Evolutionary conservation across 441 rosid species (phyloP).

Genomic region (Rhodomyrtus psidioides): DNA sequence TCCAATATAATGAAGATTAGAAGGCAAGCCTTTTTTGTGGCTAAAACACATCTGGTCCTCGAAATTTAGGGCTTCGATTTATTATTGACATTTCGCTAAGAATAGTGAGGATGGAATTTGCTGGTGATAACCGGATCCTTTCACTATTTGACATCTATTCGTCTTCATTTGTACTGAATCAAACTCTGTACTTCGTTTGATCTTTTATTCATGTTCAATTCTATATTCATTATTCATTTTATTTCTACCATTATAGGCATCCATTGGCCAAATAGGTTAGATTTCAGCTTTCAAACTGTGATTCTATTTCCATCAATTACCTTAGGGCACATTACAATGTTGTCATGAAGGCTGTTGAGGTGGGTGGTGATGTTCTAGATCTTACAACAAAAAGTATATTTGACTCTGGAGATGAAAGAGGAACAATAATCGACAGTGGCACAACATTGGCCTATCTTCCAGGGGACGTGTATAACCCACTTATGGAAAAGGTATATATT

Average conservation of each 20-base stretch:
- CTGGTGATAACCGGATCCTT: background rate
- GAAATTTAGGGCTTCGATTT: background rate
- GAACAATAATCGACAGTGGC: slow-evolving; percentile 91
- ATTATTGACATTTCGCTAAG: background rate
- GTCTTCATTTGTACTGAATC: background rate
- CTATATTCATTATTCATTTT: background rate
- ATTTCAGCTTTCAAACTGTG: background rate
- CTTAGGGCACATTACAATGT: slow-evolving; percentile 88
- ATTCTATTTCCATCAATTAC: slow-evolving; percentile 12
- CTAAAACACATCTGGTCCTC: background rate
- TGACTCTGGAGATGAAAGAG: slow-evolving; percentile 42
- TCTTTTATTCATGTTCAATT: background rate
- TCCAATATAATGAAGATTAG: background rate
- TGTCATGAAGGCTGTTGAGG: slow-evolving; percentile 58
- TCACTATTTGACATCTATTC: background rate
- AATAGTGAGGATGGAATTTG: background rate
- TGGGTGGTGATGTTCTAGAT: slow-evolving; percentile 43
- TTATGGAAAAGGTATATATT: slow-evolving; percentile 38
- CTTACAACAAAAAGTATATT: slow-evolving; percentile 42
- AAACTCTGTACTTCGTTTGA: background rate
- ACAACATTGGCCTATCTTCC: slow-evolving; percentile 93
- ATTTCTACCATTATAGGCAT: background rate
- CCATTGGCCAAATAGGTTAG: background rate
- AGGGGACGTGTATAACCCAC: slow-evolving; percentile 29
- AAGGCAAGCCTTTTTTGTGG: background rate